Percentiles rank a stretch among this genome's conserved stretches.
phyloP scores from a whole-genome alignment of 768 basidiomycete species.

The Hericium coralloides region DNA sequence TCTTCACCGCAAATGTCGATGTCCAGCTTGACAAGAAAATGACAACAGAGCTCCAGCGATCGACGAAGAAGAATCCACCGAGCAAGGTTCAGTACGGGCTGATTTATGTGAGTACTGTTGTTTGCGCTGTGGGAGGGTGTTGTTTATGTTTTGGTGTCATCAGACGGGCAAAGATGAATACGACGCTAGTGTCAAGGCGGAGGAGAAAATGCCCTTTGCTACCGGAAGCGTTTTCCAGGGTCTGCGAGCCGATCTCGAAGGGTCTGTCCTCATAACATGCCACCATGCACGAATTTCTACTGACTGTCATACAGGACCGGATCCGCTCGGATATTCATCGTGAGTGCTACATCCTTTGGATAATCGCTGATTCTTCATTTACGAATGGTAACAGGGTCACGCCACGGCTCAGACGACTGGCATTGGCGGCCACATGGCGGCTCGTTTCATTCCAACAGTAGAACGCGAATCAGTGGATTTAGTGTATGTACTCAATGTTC shows the following conservation, averaged over 20 bases:
- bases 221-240: slow-evolving; percentile 84
- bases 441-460: slow-evolving; percentile 91
- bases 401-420: slow-evolving; percentile 92
- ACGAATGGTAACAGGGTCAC: slow-evolving; percentile 52
- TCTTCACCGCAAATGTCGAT: slow-evolving; percentile 59
- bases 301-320: slow-evolving; percentile 37
- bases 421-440: slow-evolving; percentile 56
- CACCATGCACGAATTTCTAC: background rate
- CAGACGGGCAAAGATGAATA: slow-evolving; percentile 81
- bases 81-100: slow-evolving; percentile 65
- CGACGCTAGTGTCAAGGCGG: slow-evolving; percentile 63
- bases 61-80: slow-evolving; percentile 94
- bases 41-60: slow-evolving; percentile 67
- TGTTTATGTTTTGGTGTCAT: background rate
- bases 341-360: slow-evolving; percentile 23
- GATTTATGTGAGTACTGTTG: slow-evolving; percentile 56
- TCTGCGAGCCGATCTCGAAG: slow-evolving; percentile 77
- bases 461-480: slow-evolving; percentile 91
- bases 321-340: slow-evolving; percentile 77
- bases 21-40: slow-evolving; percentile 60
- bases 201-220: slow-evolving; percentile 44
- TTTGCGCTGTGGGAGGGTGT: background rate
- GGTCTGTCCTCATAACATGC: slow-evolving; percentile 33
- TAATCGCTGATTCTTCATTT: background rate
- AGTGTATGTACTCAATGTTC: slow-evolving; percentile 39